Evolutionary conservation across 371 early-diverging fungal genomes (phyloP), one percentile per base, ranked within the genome.

Genomic region (Mucor racemosus): DNA sequence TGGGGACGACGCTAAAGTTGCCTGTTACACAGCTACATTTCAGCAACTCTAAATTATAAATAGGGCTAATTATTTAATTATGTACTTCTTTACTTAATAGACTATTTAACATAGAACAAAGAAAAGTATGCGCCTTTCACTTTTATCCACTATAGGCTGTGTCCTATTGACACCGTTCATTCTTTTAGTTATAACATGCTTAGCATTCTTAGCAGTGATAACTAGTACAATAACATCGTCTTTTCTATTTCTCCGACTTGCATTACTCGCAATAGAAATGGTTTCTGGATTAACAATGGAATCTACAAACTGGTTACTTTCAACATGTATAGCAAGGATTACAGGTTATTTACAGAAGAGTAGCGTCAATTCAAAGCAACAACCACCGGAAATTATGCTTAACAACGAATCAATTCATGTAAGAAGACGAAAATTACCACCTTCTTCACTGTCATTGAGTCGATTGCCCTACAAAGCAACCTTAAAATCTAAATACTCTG

Each of bases 211-310:
- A 15, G 74, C 74, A 6, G 54, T 73, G 1, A 61, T 73, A 26
- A 69, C 74, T 15, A 73, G 69, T 26, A 73, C 74, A 13, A 50
- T 73, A n/a, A 73, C 74, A 57, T 73, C 74, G 17, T 73, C 74
- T 1, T 73, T 73, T 38, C 38, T 73, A 31, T 66, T 73, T 56
- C 64, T 73, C 56, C 58, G 74, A 63, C 61, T 73, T 6, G 44
- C 69, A 35, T 54, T 73, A 33, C 40, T 73, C 9, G 56, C 69
- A 14, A 64, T 73, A n/a, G 74, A 73, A 40, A 64, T 73, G 60
- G 40, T 69, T 40, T 69, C 69, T 48, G 69, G 70, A 2, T 31
- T 73, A n/a, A 69, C 74, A 9, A n/a, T 69, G 5, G 69, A 73
- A 50, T 73, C 69, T 13, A 73, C 74, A 13, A 73, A 73, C 44